A percentile compares a stretch with the other conserved stretches of the same genome.
These are phyloP conservation scores for Paragyromitra xinjiangensis DNA, from an alignment of 495 filamentous ascomycete genomes.

Conservation along the genomic window DNA sequence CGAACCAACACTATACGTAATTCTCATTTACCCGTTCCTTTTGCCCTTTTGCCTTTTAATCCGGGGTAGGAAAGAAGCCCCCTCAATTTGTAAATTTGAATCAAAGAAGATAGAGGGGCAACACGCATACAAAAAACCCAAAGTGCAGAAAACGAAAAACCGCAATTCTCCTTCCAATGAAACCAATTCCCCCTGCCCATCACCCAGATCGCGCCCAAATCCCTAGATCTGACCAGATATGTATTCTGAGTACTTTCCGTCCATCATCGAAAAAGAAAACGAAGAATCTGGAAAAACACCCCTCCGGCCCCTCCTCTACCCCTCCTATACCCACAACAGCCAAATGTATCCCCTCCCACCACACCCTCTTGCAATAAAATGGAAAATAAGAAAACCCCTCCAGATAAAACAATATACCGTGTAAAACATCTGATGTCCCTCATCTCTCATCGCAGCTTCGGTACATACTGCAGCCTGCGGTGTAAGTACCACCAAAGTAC, in stretches of 20 bases:
- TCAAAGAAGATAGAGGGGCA: constrained; percentile 33
- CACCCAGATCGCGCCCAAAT: constrained; percentile 35
- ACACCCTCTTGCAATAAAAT: constrained; percentile 37
- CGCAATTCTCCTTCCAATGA: constrained; percentile 7
- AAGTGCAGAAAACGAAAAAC: constrained; percentile 23
- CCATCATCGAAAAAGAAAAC: constrained; percentile 39
- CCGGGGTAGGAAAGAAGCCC: constrained; percentile 34
- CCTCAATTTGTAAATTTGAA: constrained; percentile 11
- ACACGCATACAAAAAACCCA: constrained; percentile 7
- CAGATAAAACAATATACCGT: constrained; percentile 34
- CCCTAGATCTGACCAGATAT: constrained; percentile 29
- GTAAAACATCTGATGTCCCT: constrained; percentile 50
- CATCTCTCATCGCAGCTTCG: constrained; percentile 49
- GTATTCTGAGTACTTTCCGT: constrained; percentile 6
- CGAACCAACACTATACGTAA: background rate
- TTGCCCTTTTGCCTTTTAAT: constrained; percentile 40
- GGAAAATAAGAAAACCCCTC: constrained; percentile 24
- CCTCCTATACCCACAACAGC: constrained; percentile 25
- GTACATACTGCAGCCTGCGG: constrained; percentile 40
- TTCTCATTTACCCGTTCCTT: constrained; percentile 41
- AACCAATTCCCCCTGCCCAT: constrained; percentile 15
- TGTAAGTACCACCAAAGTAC: constrained; percentile 31
- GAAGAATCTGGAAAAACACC: constrained; percentile 28
- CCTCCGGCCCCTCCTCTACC: constrained; percentile 25
- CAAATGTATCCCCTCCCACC: constrained; percentile 37